These are phyloP conservation scores for Ilyonectria destructans DNA, from an alignment of 2,329 filamentous ascomycete species.

Conservation along the genomic window DNA sequence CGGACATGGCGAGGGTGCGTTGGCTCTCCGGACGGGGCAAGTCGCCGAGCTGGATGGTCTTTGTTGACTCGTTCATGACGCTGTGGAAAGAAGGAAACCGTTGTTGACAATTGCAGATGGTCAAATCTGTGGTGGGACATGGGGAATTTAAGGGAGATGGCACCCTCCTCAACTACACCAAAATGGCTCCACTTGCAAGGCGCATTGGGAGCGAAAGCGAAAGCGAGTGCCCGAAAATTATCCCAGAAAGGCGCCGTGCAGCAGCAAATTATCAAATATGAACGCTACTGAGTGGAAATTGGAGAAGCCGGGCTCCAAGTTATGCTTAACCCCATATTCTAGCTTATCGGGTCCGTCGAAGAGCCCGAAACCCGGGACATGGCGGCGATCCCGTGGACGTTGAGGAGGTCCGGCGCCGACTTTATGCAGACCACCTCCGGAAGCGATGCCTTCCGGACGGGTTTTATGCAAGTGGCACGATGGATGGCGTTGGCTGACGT, in stretches of 20 bases:
- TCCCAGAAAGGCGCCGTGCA: background rate
- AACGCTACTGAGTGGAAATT: constrained; percentile 9
- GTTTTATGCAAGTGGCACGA: constrained; percentile 19
- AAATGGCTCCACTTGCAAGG: constrained; percentile 6
- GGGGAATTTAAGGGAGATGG: constrained; percentile 1
- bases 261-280: background rate
- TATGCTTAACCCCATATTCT: background rate
- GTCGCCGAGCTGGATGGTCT: constrained; percentile 22
- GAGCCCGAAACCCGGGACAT: constrained; percentile 1
- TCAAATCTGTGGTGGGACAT: background rate
- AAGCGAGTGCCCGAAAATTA: background rate
- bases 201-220: background rate
- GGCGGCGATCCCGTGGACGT: background rate
- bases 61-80: constrained; percentile 27
- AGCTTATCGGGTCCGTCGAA: constrained; percentile 16
- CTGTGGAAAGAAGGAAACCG: background rate
- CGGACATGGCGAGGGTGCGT: constrained; percentile 37
- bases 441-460: background rate
- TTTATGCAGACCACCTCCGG: constrained; percentile 13
- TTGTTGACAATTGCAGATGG: background rate
- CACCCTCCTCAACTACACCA: background rate
- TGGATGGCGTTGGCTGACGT: background rate
- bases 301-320: background rate
- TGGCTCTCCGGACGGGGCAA: constrained; percentile 39
- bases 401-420: background rate